Conservation (phyloP, 148 eudicot genomes). For the Gaultheria prostrata region DNA sequence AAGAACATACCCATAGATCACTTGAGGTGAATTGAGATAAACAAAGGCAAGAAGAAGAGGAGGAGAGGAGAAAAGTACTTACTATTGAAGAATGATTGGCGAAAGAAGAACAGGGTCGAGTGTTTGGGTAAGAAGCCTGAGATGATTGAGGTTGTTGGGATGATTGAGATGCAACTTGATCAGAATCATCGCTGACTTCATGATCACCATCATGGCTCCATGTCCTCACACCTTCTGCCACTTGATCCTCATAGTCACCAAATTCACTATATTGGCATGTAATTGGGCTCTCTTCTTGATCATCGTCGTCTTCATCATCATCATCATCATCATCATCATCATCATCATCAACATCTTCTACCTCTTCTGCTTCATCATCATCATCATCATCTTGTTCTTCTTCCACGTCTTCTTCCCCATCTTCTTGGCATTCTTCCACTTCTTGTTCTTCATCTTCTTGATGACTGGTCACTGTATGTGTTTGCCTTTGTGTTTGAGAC, state of each 20-base stretch:
- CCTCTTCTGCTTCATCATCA: constrained; percentile 13
- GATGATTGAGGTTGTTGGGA: constrained; percentile 24
- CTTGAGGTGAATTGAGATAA: neutral
- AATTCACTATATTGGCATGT: constrained; percentile 27
- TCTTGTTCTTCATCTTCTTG: constrained; percentile 5
- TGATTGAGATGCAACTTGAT: constrained; percentile 33
- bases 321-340: neutral
- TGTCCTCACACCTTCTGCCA: constrained; percentile 16
- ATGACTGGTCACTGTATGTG: neutral
- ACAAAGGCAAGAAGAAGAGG: neutral
- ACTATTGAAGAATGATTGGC: constrained; percentile 12
- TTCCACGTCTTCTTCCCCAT: constrained; percentile 10
- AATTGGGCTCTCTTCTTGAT: constrained; percentile 29
- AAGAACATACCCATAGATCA: neutral
- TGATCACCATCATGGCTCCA: constrained; percentile 38
- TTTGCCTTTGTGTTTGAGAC: constrained; percentile 12
- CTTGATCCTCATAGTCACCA: constrained; percentile 31
- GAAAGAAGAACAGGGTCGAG: constrained; percentile 2
- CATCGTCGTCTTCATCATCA: constrained; percentile 13
- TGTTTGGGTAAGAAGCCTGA: constrained; percentile 24
- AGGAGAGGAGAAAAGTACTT: neutral
- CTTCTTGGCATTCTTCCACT: neutral
- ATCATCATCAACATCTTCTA: neutral
- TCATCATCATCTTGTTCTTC: constrained; percentile 11
- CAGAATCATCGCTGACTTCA: constrained; percentile 36